Percentiles rank a stretch among this genome's conserved stretches.
phyloP scores from a whole-genome alignment of 1,284 basidiomycete species.

The Porodaedalea pini region DNA sequence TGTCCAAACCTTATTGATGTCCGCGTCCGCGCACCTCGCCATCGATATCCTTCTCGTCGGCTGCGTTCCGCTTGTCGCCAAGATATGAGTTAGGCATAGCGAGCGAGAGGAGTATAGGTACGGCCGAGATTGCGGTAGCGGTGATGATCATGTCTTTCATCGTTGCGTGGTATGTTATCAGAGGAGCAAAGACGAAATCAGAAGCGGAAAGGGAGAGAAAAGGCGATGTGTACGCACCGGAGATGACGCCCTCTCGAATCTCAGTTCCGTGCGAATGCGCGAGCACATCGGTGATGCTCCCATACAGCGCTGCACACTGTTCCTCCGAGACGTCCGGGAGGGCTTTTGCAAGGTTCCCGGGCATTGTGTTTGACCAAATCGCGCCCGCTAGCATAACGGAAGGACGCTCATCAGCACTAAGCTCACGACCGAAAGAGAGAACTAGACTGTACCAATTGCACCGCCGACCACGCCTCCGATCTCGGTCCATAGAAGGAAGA shows the following conservation, averaged over 20 bases:
- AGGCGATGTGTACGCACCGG: slow-evolving; percentile 34
- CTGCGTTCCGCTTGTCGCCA: slow-evolving; percentile 45
- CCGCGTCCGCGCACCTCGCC: too few relatives aligned
- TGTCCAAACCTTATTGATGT: too few relatives aligned
- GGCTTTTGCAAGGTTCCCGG: slow-evolving; percentile 48
- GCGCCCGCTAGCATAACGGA: slow-evolving; percentile 49
- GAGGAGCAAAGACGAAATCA: not conserved
- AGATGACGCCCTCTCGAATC: slow-evolving; percentile 55
- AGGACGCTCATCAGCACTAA: not conserved
- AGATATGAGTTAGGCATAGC: slow-evolving; percentile 47
- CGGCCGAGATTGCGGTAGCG: slow-evolving; percentile 38
- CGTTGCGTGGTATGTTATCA: slow-evolving; percentile 47
- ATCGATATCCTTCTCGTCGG: slow-evolving; percentile 34
- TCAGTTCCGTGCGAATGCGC: slow-evolving; percentile 47
- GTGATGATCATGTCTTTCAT: slow-evolving; percentile 53
- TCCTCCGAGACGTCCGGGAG: slow-evolving; percentile 43
- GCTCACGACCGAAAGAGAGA: slow-evolving; percentile 21
- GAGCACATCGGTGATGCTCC: slow-evolving; percentile 47
- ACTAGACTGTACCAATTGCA: slow-evolving; percentile 51
- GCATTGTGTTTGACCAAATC: slow-evolving; percentile 62
- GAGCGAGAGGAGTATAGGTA: slow-evolving; percentile 39
- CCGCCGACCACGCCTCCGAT: slow-evolving; percentile 76
- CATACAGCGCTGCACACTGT: slow-evolving; percentile 41
- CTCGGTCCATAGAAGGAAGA: slow-evolving; percentile 77
- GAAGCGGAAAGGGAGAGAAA: not conserved